Base-by-base conservation (phyloP, 495 filamentous ascomycete species). In the Penicillium pulvis region DNA sequence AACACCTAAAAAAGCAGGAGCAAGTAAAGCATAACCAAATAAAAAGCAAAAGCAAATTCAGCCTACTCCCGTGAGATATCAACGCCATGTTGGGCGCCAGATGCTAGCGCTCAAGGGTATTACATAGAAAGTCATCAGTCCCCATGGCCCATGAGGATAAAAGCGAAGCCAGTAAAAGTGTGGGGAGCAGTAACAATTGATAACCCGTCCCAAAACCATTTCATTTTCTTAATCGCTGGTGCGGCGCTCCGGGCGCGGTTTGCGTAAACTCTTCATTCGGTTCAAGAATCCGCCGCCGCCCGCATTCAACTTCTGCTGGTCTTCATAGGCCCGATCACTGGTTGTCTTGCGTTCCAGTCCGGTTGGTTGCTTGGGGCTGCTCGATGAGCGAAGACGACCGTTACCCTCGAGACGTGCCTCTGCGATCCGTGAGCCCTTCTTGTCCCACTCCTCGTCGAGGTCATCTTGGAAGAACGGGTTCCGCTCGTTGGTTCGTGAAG, bases 401-500 rank as follows among this genome's bases (percentile, higher is more conserved):
- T 20, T 79, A 72, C 30, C 75, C 69, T 62, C 82, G 75, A 64
- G 77, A 67, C 62, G 65, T 16, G 75, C 51, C 53, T 72, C 80
- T 59, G 88, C 84, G 62, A 90, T 87, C 24, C 73, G 76, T 47
- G 81, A 80, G 17, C 83, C 85, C 68, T 90, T 91, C 70, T 73
- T 85, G 35, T 91, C 88, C 65, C 88, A 89, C 4, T 84, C 87
- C 19, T 83, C 81, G 57, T 88, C 87, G 65, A 90, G 95, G 47
- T 96, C 92, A 56, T 96, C 92, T 57, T 83, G 81, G 72, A 96
- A 95, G 79, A 96, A 97, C 5, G 92, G 93, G 70, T 94, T 97
- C 44, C 79, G 76, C 55, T 94, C 85, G 19, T 81, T 78, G 45
- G 44, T 55, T 1, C 67, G 67, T 23, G 66, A 63, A 53, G 74